phyloP scores from a whole-genome alignment of 2,329 filamentous ascomycete genomes.

The Bipolaris oryzae region DNA sequence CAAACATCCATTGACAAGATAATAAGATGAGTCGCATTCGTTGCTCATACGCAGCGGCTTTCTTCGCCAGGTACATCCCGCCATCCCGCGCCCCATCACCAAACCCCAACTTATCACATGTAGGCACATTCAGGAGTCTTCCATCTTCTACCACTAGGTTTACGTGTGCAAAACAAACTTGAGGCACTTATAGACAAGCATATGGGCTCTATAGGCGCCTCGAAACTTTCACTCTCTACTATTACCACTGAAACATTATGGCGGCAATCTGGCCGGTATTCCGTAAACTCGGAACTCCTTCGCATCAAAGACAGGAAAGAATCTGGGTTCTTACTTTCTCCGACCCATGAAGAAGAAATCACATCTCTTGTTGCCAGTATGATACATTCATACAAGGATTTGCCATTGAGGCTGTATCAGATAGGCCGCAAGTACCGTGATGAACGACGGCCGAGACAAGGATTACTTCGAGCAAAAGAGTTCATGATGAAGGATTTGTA shows the following conservation, averaged over 20 bases:
- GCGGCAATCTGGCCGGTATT: conserved; percentile 81
- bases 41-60: conserved; percentile 55
- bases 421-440: conserved; percentile 94
- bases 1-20: conserved; percentile 5
- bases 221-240: conserved; percentile 80
- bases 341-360: conserved; percentile 97
- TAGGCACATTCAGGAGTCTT: conserved; percentile 89
- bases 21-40: conserved; percentile 50
- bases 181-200: conserved; percentile 85
- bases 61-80: conserved; percentile 48
- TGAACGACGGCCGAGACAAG: conserved; percentile 85
- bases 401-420: conserved; percentile 89
- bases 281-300: conserved; percentile 81
- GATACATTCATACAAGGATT: conserved; percentile 80
- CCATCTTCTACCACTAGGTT: conserved; percentile 85
- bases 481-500: conserved; percentile 99
- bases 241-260: conserved; percentile 86
- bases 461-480: conserved; percentile 83
- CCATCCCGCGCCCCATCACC: not conserved
- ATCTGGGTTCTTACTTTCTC: conserved; percentile 75
- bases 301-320: conserved; percentile 80
- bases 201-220: conserved; percentile 82
- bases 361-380: conserved; percentile 76
- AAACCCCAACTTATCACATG: conserved; percentile 29
- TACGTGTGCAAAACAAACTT: conserved; percentile 86